phyloP scores from a whole-genome alignment of 306 rosid species.

The Prunus mongolica region DNA sequence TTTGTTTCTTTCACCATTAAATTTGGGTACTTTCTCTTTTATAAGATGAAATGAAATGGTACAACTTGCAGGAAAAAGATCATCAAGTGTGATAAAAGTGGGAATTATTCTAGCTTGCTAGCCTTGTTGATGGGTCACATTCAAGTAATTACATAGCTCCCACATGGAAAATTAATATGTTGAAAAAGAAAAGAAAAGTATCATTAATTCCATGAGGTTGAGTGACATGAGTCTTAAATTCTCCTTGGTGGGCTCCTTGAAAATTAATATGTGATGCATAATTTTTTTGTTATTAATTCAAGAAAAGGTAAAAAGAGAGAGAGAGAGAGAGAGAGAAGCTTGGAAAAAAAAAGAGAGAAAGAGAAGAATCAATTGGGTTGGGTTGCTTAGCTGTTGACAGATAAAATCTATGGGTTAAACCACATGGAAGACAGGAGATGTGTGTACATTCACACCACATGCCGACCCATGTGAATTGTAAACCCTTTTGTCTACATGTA shows the following conservation, averaged over 20 bases:
- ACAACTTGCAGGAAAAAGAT: not conserved
- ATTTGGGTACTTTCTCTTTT: not conserved
- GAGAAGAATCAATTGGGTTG: slow-evolving; percentile 42
- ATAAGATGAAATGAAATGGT: not conserved
- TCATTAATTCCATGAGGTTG: not conserved
- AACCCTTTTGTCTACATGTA: slow-evolving; percentile 75
- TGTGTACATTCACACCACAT: slow-evolving; percentile 82
- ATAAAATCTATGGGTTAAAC: slow-evolving; percentile 61
- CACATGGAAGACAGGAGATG: slow-evolving; percentile 83
- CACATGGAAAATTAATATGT: not conserved
- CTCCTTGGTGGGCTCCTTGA: slow-evolving; percentile 17
- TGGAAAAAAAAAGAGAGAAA: not conserved
- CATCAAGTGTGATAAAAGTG: not conserved
- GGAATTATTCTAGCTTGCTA: not conserved
- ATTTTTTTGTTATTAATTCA: not conserved
- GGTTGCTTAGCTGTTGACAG: slow-evolving; percentile 90
- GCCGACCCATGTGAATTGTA: slow-evolving; percentile 69
- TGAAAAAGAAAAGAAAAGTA: not conserved
- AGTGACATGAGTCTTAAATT: not conserved
- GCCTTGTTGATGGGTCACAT: slow-evolving; percentile 4
- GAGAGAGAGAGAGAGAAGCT: not conserved
- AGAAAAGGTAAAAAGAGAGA: not conserved
- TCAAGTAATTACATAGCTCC: not conserved
- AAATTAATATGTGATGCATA: slow-evolving; percentile 8
- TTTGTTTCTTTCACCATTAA: not conserved